Evolutionary conservation across 2,329 filamentous ascomycete genomes (phyloP), one percentile per base, ranked within the genome.

Genomic region (Conoideocrella luteorostrata): DNA sequence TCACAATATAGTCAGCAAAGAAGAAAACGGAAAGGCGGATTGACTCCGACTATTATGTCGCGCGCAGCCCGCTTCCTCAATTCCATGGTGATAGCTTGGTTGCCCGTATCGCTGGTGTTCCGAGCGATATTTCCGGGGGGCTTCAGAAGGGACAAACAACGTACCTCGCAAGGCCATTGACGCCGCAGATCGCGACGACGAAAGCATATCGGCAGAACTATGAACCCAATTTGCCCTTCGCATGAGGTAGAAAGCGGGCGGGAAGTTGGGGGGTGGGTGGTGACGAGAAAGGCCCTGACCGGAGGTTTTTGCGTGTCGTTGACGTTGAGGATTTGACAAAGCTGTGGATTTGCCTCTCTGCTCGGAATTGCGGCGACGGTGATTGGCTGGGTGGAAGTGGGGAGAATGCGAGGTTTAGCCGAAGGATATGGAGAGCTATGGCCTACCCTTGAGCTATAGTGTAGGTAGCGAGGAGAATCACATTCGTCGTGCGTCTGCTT

Each of bases 141-240:
- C n/a, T n/a, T n/a, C n/a, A n/a, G n/a, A n/a, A n/a, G n/a, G n/a
- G n/a, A n/a, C n/a, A n/a, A n/a, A n/a, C n/a, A 4, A 35, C 52
- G 46, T 49, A 75, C 72, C 70, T 70, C 72, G 69, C 53, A 76
- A 63, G 56, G 71, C 69, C 66, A 74, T 67, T 55, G 71, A 66
- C 64, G 69, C 70, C 58, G 69, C 69, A 54, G 70, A 70, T 64
- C 73, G 71, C 59, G 70, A 61, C 47, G 70, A 69, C 46, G 65
- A 63, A 51, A 74, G 61, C 72, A 76, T 76, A 50, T 55, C 60
- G 57, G 44, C 34, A 21, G 18, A 15, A 4, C 7, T 20, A 10
- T 23, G 22, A 20, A 4, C n/a, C n/a, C n/a, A n/a, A n/a, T n/a
- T n/a, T n/a, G n/a, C n/a, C n/a, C n/a, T n/a, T n/a, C n/a, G n/a